Conservation (phyloP, 306 rosid species). For the Canavalia ensiformis region DNA sequence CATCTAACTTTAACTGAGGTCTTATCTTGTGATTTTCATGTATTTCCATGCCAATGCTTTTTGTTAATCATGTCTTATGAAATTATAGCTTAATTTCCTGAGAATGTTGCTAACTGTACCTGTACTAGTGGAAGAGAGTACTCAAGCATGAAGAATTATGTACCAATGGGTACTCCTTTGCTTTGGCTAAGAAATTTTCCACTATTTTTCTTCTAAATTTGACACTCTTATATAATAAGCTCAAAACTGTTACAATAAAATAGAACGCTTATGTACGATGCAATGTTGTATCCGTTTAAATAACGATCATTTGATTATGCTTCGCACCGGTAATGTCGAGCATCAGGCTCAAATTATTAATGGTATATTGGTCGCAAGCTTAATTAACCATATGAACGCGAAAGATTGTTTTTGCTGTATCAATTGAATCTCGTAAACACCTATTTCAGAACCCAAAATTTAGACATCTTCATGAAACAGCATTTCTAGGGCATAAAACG, state of each 20-base stretch:
- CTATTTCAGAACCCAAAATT: neutral
- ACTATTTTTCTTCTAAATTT: neutral
- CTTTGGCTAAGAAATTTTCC: neutral
- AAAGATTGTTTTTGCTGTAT: neutral
- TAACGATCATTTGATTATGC: neutral
- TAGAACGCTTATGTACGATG: neutral
- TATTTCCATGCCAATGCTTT: conserved; percentile 10
- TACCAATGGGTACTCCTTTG: neutral
- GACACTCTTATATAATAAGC: neutral
- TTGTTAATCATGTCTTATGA: conserved; percentile 12
- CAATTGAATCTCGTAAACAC: neutral
- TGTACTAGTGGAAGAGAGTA: conserved; percentile 26
- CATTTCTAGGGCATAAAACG: neutral
- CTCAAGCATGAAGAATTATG: conserved; percentile 36
- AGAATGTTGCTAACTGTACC: conserved; percentile 27
- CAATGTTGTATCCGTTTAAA: neutral
- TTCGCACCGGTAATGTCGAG: too few species aligned
- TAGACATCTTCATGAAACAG: neutral
- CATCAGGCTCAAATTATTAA: neutral
- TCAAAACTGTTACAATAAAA: neutral
- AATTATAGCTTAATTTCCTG: conserved; percentile 26
- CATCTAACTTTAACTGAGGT: conserved; percentile 55
- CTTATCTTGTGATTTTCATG: neutral
- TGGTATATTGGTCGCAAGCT: neutral
- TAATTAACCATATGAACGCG: neutral